phyloP scores from a whole-genome alignment of 139 green algal species.

The Deuterostichococcus epilithicus region DNA sequence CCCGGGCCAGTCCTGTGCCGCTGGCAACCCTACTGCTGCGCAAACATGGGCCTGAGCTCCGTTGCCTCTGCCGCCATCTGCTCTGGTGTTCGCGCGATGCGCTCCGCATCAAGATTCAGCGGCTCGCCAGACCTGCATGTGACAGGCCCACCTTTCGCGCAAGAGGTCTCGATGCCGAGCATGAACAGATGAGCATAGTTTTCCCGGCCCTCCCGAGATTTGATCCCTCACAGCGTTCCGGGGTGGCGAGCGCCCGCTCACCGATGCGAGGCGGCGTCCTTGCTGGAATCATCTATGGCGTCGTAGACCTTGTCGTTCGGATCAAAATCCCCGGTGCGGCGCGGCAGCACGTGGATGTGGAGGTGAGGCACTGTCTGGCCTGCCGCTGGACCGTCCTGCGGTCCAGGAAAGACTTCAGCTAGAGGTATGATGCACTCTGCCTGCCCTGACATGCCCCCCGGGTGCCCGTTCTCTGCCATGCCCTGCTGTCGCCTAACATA shows the following conservation, averaged over 20 bases:
- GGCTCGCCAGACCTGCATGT: slow-evolving; percentile 28
- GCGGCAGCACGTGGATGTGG: slow-evolving; percentile 92
- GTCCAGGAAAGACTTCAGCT: not conserved
- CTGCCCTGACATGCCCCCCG: not conserved
- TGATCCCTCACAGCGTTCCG: not conserved
- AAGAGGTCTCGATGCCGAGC: too few species aligned
- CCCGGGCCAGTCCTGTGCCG: too few species aligned
- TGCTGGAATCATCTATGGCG: slow-evolving; percentile 47
- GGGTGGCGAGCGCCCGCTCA: not conserved
- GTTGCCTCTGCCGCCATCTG: slow-evolving; percentile 85
- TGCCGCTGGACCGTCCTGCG: slow-evolving; percentile 58
- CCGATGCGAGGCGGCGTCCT: not conserved
- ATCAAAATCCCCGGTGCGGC: slow-evolving; percentile 80
- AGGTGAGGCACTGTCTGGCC: slow-evolving; percentile 96
- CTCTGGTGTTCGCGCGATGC: slow-evolving; percentile 54
- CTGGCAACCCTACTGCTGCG: not conserved
- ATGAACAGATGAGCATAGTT: too few species aligned
- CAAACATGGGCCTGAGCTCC: slow-evolving; percentile 48
- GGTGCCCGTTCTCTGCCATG: not conserved
- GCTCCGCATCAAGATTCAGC: slow-evolving; percentile 71
- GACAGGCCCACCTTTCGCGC: too few species aligned
- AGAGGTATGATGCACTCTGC: too few species aligned
- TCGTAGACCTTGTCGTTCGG: slow-evolving; percentile 93
- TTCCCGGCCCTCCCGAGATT: too few species aligned
- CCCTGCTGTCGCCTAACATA: not conserved